Evolutionary conservation across 2,329 filamentous ascomycete genomes (phyloP), one percentile per base, ranked within the genome.

Genomic region (Trichoderma gracile): DNA sequence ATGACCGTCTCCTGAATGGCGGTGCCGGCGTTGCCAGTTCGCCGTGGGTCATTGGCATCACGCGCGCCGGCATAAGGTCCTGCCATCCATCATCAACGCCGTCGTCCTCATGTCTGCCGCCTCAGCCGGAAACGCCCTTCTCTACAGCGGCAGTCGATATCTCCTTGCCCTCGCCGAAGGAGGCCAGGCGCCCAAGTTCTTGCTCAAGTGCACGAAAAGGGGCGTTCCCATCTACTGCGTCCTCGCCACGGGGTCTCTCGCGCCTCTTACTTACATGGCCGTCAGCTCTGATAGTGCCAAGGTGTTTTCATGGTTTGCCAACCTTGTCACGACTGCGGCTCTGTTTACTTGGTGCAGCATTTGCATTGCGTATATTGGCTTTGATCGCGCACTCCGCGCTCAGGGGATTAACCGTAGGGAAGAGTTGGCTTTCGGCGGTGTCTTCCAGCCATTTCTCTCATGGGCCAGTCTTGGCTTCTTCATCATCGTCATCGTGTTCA

Each of bases 1-100:
- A 78, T 27, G 40, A 66, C 1, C 69, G 71, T 8, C 74, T 65
- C 83, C 86, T 63, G 5, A 81, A 86, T 69, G 85, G 71, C n/a
- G 67, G 65, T 76, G 85, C 69, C 79, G 82, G 79, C n/a, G 83
- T 84, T 9, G 82, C 82, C 12, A 83, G 83, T 2, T 86, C 84
- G 42, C 85, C 85, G 0, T 87, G 85, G 73, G 84, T 87, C 33
- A 86, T 88, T 70, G 85, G 82, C 19, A 85, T 87, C 77, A 74
- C 78, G 64, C 83, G 84, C 69, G 69, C 85, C 57, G 75, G 79
- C 17, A 81, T 87, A 71, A 70, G 0, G 81, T 80, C 14, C 79
- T 86, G 15, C 83, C 84, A 12, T 76, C 82, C 57, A 73, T 87
- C 43, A 79, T 85, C 67, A 87, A 87, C 71, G 84, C 83, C 33